A percentile compares a stretch with the other conserved stretches of the same genome.
Evolutionary conservation across 768 basidiomycete species (phyloP).

Genomic region (Boletus vermiculosoides): DNA sequence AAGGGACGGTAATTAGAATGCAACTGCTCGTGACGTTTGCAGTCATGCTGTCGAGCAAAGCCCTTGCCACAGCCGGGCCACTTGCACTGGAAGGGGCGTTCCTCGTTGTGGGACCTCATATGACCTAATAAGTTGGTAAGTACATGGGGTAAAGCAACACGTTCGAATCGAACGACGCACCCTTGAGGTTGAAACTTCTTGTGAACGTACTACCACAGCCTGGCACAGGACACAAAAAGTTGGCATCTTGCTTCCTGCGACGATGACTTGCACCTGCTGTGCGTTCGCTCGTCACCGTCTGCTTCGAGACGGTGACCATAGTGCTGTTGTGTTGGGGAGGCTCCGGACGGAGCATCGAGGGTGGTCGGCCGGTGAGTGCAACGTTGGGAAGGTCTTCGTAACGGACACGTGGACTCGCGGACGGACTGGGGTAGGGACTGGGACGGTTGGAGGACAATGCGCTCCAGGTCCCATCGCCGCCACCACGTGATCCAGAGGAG

Average conservation of each 20-base stretch:
- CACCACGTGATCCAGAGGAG: slow-evolving; percentile 39
- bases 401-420: slow-evolving; percentile 56
- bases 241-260: slow-evolving; percentile 84
- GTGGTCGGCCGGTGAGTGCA: slow-evolving; percentile 24
- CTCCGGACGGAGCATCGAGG: slow-evolving; percentile 24
- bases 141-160: slow-evolving; percentile 10
- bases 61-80: slow-evolving; percentile 96
- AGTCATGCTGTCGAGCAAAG: slow-evolving; percentile 93
- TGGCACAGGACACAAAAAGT: slow-evolving; percentile 77
- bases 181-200: slow-evolving; percentile 90
- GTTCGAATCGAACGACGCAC: slow-evolving; percentile 37
- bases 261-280: slow-evolving; percentile 86
- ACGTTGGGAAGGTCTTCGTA: slow-evolving; percentile 49
- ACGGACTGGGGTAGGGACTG: slow-evolving; percentile 68
- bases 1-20: slow-evolving; percentile 93
- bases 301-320: slow-evolving; percentile 47
- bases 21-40: slow-evolving; percentile 93
- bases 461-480: slow-evolving; percentile 33
- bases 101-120: slow-evolving; percentile 90
- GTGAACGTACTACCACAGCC: slow-evolving; percentile 90
- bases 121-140: slow-evolving; percentile 56
- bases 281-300: slow-evolving; percentile 87
- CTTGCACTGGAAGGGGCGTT: slow-evolving; percentile 91
- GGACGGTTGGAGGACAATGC: slow-evolving; percentile 41
- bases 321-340: slow-evolving; percentile 1